phyloP scores from a whole-genome alignment of 1,139 yeast genomes.

The Geotrichum aggregatum region DNA sequence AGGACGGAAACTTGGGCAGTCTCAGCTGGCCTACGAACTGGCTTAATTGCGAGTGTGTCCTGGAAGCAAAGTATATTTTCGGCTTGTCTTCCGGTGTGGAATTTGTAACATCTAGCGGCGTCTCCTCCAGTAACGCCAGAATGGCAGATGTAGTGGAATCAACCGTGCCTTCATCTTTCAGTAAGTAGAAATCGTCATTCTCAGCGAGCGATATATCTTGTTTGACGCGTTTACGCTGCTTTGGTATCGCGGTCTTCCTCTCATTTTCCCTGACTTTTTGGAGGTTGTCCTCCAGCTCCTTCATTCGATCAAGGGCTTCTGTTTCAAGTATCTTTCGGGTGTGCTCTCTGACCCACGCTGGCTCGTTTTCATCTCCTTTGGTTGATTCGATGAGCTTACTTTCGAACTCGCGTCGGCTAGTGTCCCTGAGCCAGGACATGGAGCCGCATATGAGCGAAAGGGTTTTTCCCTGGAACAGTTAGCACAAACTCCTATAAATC shows the following conservation, averaged over 20 bases:
- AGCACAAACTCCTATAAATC: neutral
- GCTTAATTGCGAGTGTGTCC: constrained; percentile 86
- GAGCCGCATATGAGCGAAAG: constrained; percentile 80
- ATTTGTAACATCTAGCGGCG: constrained; percentile 1
- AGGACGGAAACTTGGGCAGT: constrained; percentile 61
- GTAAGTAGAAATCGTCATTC: constrained; percentile 13
- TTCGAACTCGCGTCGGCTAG: constrained; percentile 41
- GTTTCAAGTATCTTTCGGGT: constrained; percentile 31
- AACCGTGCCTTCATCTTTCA: constrained; percentile 19
- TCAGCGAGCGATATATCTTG: constrained; percentile 11
- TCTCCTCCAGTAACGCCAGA: constrained; percentile 15
- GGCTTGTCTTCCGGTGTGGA: constrained; percentile 16
- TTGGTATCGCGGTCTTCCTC: constrained; percentile 23
- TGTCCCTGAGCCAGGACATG: constrained; percentile 76
- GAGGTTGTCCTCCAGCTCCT: constrained; percentile 43
- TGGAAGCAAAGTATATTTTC: constrained; percentile 65
- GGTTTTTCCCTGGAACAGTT: constrained; percentile 60
- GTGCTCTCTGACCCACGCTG: constrained; percentile 39
- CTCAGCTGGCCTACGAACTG: constrained; percentile 76
- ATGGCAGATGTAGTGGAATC: constrained; percentile 15
- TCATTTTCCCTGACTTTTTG: constrained; percentile 29
- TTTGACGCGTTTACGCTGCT: constrained; percentile 1
- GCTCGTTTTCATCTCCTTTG: constrained; percentile 47
- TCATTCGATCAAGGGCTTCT: constrained; percentile 37
- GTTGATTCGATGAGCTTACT: constrained; percentile 23